Evolutionary conservation across 768 basidiomycete species (phyloP), one percentile per base, ranked within the genome.

Genomic region (Amanita thiersii): DNA sequence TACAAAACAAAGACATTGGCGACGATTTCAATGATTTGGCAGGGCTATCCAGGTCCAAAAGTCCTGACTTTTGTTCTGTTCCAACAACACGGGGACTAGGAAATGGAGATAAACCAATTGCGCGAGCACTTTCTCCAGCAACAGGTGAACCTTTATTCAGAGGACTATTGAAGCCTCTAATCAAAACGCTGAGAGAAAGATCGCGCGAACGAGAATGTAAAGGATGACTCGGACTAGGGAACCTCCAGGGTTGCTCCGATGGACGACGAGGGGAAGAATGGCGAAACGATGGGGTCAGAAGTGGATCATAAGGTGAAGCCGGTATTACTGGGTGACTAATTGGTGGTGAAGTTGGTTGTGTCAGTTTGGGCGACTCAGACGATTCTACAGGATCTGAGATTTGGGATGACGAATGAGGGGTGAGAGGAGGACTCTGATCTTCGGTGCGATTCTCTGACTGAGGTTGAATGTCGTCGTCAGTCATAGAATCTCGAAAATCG

Each of bases 191-290:
- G 32, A 88, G 62, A 21, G 79, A 79, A 12, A 84, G 53, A 43
- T 86, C 80, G 25, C 76, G 73, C 11, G 75, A 69, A 28, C 61
- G 69, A 12, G 76, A 79, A 57, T 86, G 80, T 30, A 86, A 60
- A 1, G 84, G 84, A 52, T 88, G 83, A 43, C 80, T 84, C 8
- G 84, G 83, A 51, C 83, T 87, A 5, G 81, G 77, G 53, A 79
- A 85, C 26, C 82, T 76, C 86, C 86, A 88, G 2, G 86, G 86
- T 46, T 86, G 85, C 50, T 85, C 80, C 12, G 79, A 83, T 4
- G 83, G 82, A 17, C 81, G 73, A 7, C 76, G 80, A 0, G 79
- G 73, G 12, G 83, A 81, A 7, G 82, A 85, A 57, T 87, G 84
- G 28, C 81, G 76, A 57, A 87, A 87, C 3, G 83, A 73, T 0